phyloP scores from a whole-genome alignment of 2,329 filamentous ascomycete genomes.

The Colletotrichum agaves region DNA sequence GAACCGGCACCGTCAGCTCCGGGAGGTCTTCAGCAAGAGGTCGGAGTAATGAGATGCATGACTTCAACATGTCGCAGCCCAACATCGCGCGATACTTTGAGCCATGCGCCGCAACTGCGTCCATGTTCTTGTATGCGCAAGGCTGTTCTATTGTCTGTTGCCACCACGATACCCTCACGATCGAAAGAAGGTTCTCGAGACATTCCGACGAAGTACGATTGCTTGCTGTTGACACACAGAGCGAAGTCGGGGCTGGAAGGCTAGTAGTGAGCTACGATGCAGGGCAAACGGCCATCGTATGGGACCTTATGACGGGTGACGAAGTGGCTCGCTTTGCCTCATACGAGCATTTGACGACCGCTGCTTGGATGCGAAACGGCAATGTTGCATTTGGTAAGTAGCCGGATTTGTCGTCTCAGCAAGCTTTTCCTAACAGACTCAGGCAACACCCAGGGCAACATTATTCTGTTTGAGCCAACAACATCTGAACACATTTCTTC shows the following conservation, averaged over 20 bases:
- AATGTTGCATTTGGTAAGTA: constrained; percentile 90
- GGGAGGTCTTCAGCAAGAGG: constrained; percentile 62
- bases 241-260: constrained; percentile 84
- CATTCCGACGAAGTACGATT: constrained; percentile 87
- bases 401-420: constrained; percentile 44
- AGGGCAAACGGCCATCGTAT: constrained; percentile 92
- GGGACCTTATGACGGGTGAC: constrained; percentile 92
- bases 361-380: constrained; percentile 96
- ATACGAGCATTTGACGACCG: constrained; percentile 86
- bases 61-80: constrained; percentile 64
- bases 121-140: constrained; percentile 90
- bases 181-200: constrained; percentile 86
- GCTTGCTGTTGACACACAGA: constrained; percentile 90
- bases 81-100: constrained; percentile 73
- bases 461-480: constrained; percentile 93
- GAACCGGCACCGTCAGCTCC: constrained; percentile 68
- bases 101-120: constrained; percentile 89
- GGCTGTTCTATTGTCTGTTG: constrained; percentile 85
- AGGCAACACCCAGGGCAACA: constrained; percentile 93
- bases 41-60: constrained; percentile 57
- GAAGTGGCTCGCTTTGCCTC: constrained; percentile 93
- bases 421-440: constrained; percentile 40
- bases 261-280: constrained; percentile 93
- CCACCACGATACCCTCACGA: constrained; percentile 90
- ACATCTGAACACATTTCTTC: constrained; percentile 93